Conservation (phyloP, 768 basidiomycete genomes). For the Macrolepiota fuliginosa region DNA sequence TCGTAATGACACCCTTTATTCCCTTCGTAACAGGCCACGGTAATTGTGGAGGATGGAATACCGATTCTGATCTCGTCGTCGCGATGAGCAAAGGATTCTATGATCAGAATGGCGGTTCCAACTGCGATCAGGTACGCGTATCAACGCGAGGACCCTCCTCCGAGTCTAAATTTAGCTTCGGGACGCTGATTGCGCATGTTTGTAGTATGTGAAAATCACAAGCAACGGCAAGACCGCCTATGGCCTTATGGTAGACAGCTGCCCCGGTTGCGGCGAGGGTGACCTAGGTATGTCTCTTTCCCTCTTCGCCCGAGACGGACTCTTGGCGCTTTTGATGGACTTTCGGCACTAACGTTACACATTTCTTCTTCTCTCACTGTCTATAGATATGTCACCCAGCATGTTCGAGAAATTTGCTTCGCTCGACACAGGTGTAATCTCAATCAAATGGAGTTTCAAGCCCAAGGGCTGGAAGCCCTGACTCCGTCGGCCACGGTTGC, state of each 20-base stretch:
- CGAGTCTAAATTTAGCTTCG: conserved; percentile 3
- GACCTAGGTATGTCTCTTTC: conserved; percentile 51
- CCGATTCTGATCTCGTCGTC: conserved; percentile 51
- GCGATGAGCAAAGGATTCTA: conserved; percentile 60
- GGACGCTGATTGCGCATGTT: conserved; percentile 10
- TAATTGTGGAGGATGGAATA: conserved; percentile 59
- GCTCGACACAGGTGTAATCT: conserved; percentile 47
- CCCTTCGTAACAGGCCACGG: conserved; percentile 38
- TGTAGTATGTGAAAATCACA: conserved; percentile 59
- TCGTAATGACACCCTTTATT: not conserved
- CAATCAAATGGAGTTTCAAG: conserved; percentile 65
- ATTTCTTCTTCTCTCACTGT: not conserved
- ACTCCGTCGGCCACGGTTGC: conserved; percentile 14
- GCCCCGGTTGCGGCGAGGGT: conserved; percentile 46
- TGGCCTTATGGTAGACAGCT: conserved; percentile 56
- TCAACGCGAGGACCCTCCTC: conserved; percentile 4
- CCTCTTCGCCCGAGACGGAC: not conserved
- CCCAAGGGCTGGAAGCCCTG: conserved; percentile 39
- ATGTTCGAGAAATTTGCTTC: conserved; percentile 52
- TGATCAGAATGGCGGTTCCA: conserved; percentile 42
- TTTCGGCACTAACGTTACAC: not conserved
- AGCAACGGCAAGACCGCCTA: conserved; percentile 54
- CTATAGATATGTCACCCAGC: conserved; percentile 63
- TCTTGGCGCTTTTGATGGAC: not conserved
- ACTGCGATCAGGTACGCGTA: conserved; percentile 58